Evolutionary conservation across 169 alveolate genomes (phyloP).

Genomic region (Cryptosporidium tyzzeri): DNA sequence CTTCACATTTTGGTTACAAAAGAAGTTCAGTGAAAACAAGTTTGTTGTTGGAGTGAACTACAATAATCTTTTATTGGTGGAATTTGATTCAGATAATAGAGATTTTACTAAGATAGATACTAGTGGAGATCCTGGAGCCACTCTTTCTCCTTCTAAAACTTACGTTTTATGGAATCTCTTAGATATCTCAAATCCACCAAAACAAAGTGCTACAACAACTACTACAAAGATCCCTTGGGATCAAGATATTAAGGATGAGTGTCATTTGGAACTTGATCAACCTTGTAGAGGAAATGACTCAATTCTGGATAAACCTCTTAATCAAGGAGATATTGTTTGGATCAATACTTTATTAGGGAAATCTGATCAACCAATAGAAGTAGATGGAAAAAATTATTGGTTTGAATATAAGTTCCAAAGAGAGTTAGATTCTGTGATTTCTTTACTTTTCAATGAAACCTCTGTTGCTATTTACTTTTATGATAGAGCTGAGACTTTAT

Average conservation of each 20-base stretch:
- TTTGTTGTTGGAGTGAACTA: neutral
- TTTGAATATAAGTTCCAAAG: constrained; percentile 24
- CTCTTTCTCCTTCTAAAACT: neutral
- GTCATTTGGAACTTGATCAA: constrained; percentile 11
- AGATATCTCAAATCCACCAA: neutral
- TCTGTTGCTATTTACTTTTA: constrained; percentile 7
- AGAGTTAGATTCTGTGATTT: constrained; percentile 11
- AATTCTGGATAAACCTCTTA: neutral
- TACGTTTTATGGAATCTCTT: neutral
- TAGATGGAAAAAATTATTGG: constrained; percentile 27
- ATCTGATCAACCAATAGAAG: neutral
- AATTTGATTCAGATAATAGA: neutral
- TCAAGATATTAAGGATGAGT: constrained; percentile 29
- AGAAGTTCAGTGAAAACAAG: neutral
- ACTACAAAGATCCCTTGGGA: constrained; percentile 55
- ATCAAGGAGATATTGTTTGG: constrained; percentile 13
- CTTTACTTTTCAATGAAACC: constrained; percentile 41
- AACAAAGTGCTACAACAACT: constrained; percentile 41
- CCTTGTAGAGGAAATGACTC: constrained; percentile 36
- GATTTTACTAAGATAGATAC: neutral
- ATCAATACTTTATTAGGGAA: constrained; percentile 11
- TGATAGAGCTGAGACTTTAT: neutral
- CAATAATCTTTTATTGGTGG: neutral
- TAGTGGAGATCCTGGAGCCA: neutral
- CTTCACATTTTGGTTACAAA: constrained; percentile 20